Evolutionary conservation across 2,329 filamentous ascomycete species (phyloP).

Genomic region (Colletotrichum tanaceti): DNA sequence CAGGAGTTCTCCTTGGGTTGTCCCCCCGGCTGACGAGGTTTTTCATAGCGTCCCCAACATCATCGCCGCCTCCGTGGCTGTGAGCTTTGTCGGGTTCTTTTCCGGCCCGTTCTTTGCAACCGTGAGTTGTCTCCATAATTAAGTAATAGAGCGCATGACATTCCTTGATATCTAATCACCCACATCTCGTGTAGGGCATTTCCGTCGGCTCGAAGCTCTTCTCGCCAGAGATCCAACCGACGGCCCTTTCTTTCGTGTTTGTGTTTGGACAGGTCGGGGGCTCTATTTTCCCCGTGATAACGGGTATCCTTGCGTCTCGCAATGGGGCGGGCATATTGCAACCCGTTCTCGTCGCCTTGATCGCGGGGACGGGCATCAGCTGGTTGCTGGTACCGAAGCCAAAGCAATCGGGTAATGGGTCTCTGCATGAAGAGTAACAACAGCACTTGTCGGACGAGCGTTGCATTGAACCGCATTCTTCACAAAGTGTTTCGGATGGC

Average conservation of each 20-base stretch:
- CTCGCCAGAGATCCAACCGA: slow-evolving; percentile 49
- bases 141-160: not conserved
- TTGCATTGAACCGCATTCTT: not conserved
- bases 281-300: slow-evolving; percentile 66
- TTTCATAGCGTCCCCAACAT: slow-evolving; percentile 55
- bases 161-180: not conserved
- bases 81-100: slow-evolving; percentile 68
- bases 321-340: slow-evolving; percentile 62
- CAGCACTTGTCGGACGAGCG: too few relatives aligned
- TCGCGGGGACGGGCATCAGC: slow-evolving; percentile 58
- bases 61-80: slow-evolving; percentile 63
- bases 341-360: slow-evolving; percentile 61
- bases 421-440: slow-evolving; percentile 50
- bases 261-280: slow-evolving; percentile 68
- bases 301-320: slow-evolving; percentile 60
- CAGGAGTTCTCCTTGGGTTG: not conserved
- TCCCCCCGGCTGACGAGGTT: not conserved
- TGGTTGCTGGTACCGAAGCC: slow-evolving; percentile 59
- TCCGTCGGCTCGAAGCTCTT: slow-evolving; percentile 66
- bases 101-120: slow-evolving; percentile 69
- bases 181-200: slow-evolving; percentile 55
- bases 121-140: slow-evolving; percentile 49
- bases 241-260: slow-evolving; percentile 62
- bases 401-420: slow-evolving; percentile 47
- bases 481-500: not conserved